Conservation (phyloP, 2,329 filamentous ascomycete species). For the Fusarium marasasianum region DNA sequence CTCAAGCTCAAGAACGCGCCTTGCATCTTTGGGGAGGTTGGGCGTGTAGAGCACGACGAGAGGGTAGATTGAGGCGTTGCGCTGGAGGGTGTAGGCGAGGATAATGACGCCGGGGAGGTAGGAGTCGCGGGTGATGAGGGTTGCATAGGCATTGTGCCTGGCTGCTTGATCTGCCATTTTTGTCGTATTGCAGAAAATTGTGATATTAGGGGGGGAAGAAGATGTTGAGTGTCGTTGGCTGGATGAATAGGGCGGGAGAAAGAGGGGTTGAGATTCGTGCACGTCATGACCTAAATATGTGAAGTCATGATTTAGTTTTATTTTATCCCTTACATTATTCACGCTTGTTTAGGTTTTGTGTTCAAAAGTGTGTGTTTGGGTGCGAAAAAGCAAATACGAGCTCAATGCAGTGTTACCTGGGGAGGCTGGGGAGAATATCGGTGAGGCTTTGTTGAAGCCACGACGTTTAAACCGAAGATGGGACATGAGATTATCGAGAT, state of each 20-base stretch:
- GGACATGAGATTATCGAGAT: neutral
- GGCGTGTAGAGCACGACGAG: conserved; percentile 32
- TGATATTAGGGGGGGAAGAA: neutral
- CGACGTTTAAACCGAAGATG: neutral
- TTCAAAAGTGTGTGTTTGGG: too few relatives aligned
- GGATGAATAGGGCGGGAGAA: neutral
- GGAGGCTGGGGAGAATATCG: neutral
- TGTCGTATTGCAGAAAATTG: neutral
- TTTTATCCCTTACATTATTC: neutral
- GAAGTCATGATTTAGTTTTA: conserved; percentile 1
- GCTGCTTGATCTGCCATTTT: neutral
- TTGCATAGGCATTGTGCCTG: conserved; percentile 33
- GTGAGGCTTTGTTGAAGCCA: neutral
- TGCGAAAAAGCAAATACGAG: neutral
- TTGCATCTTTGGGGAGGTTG: conserved; percentile 5
- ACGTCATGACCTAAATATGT: conserved; percentile 19
- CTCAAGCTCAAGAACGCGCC: conserved; percentile 22
- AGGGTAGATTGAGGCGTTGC: conserved; percentile 18
- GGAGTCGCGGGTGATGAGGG: conserved; percentile 36
- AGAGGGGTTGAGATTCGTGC: conserved; percentile 7
- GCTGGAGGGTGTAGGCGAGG: conserved; percentile 32
- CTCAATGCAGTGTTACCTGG: neutral
- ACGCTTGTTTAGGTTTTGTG: neutral
- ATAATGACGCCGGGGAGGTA: conserved; percentile 36
- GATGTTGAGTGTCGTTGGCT: neutral